phyloP scores from a whole-genome alignment of 176 grass and related monocot genomes.

The Eremochloa ophiuroides region DNA sequence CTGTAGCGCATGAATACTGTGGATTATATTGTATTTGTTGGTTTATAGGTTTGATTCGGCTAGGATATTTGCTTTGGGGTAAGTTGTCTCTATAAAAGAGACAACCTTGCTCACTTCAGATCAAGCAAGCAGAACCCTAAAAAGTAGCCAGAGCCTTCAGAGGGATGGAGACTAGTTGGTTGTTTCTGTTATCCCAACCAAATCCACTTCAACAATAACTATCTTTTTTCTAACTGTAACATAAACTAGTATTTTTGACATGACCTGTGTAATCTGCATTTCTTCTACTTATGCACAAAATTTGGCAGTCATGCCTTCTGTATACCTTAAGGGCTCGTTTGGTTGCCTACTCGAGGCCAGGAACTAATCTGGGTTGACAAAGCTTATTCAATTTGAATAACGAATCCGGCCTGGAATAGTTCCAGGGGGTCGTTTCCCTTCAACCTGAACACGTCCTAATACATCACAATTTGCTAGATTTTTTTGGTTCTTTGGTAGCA shows the following conservation, averaged over 20 bases:
- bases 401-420: no score
- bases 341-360: no score
- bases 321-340: no score
- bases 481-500: not conserved
- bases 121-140: not conserved
- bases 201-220: not conserved
- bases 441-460: no score
- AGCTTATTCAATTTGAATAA: no score
- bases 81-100: not conserved
- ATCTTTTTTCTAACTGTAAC: not conserved
- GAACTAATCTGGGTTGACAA: no score
- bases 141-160: not conserved
- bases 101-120: not conserved
- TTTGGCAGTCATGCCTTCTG: not conserved
- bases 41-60: not conserved
- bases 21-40: not conserved
- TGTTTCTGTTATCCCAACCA: not conserved
- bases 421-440: no score
- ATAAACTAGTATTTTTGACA: conserved; percentile 4
- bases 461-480: not conserved
- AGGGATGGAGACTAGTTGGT: not conserved
- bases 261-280: not conserved
- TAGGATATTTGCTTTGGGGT: not conserved
- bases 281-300: not conserved
- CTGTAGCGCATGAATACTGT: not conserved